phyloP scores from a whole-genome alignment of 495 filamentous ascomycete genomes.

The Tuber brumale region DNA sequence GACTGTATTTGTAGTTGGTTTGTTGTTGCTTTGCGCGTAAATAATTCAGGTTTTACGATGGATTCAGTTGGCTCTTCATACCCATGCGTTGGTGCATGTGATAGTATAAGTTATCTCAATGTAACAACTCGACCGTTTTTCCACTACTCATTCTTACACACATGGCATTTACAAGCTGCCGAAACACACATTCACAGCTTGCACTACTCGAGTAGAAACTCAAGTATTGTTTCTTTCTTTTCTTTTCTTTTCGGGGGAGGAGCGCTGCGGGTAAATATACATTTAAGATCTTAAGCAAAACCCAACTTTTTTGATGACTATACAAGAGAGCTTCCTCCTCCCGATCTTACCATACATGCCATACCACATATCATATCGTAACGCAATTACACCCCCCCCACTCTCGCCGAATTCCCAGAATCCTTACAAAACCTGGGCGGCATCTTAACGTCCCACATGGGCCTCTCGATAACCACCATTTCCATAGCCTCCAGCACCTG shows the following conservation, averaged over 20 bases:
- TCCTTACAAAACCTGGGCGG: constrained; percentile 60
- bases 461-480: constrained; percentile 81
- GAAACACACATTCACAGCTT: neutral
- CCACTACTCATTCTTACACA: neutral
- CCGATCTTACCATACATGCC: neutral
- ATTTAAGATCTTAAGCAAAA: neutral
- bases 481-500: constrained; percentile 64
- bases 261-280: neutral
- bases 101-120: neutral
- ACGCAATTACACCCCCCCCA: neutral
- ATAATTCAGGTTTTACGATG: neutral
- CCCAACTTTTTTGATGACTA: neutral
- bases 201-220: no score
- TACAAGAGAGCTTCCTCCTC: neutral
- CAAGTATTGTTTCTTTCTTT: neutral
- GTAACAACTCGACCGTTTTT: neutral
- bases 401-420: constrained; percentile 3
- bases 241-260: neutral
- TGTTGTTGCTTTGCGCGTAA: neutral
- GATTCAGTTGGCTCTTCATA: neutral
- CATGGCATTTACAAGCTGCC: neutral
- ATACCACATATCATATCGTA: neutral
- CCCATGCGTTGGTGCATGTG: neutral
- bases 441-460: constrained; percentile 74
- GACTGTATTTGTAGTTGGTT: constrained; percentile 81